Evolutionary conservation across 2,329 filamentous ascomycete species (phyloP), one percentile per base, ranked within the genome.

Genomic region (Phoma sp.): DNA sequence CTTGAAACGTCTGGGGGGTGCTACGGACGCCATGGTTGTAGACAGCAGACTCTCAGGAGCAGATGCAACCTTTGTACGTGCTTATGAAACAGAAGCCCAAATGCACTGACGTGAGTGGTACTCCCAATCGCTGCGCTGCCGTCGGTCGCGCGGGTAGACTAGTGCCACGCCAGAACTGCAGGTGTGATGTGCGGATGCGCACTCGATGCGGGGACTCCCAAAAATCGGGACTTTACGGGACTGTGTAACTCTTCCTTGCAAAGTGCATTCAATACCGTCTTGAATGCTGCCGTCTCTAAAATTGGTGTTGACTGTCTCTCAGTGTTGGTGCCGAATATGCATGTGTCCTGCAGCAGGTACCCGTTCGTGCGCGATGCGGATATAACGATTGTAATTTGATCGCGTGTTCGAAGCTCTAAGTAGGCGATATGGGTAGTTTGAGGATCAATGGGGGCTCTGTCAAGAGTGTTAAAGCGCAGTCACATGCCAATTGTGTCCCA

Each of bases 1-100:
- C 36, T 71, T 72, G 65, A 77, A 77, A 6, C 72, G 70, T 58
- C 71, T 67, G 33, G 69, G 68, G 39, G 74, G 66, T 44, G 63
- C 55, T 51, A 61, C 62, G 24, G 69, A 66, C 27, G 71, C 67
- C 73, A 75, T 75, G 6, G 35, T 47, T 63, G 39, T 44, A 46
- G 51, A 43, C 15, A 43, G 15, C 33, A 21, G 44, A 45, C n/a
- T 36, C 46, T 57, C 21, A 24, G 24, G 35, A 44, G 38, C 22
- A 47, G 35, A 41, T n/a, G 8, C 33, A n/a, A 47, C 37, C 32
- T 46, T 58, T 59, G 43, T 57, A 48, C 36, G 40, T 43, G 47
- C 40, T 41, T 40, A 24, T 38, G n/a, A 49, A 47, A 43, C 32
- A 36, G 41, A 17, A 48, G 37, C 32, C 47, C 50, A 55, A 46